Percentiles rank a stretch among this genome's conserved stretches.
Conservation (phyloP, 768 basidiomycete species). For the Macrolepiota dolichaula region DNA sequence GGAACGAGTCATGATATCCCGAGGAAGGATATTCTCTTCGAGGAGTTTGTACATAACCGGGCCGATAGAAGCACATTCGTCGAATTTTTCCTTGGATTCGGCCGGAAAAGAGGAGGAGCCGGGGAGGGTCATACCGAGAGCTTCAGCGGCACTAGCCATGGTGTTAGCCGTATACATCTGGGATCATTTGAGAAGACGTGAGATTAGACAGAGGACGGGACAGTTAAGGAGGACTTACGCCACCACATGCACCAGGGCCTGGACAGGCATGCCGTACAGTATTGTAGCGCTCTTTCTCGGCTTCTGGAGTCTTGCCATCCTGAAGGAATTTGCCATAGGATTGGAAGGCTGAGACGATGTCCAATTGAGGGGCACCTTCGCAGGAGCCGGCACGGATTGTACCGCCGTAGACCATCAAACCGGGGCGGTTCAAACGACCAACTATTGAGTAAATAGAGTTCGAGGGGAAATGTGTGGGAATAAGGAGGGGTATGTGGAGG, state of each 20-base stretch:
- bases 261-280: constrained; percentile 93
- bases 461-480: constrained; percentile 14
- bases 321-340: constrained; percentile 94
- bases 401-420: constrained; percentile 97
- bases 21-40: constrained; percentile 87
- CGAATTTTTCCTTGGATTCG: constrained; percentile 82
- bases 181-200: background rate
- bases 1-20: constrained; percentile 94
- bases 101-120: constrained; percentile 98
- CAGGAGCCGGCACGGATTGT: constrained; percentile 93
- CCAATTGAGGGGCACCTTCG: constrained; percentile 81
- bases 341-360: constrained; percentile 97
- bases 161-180: constrained; percentile 99
- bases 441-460: constrained; percentile 40
- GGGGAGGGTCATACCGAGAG: constrained; percentile 92
- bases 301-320: constrained; percentile 78
- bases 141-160: constrained; percentile 95
- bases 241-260: constrained; percentile 97
- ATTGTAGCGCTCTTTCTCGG: constrained; percentile 80
- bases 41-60: constrained; percentile 82
- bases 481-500: constrained; percentile 6
- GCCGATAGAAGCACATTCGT: constrained; percentile 82
- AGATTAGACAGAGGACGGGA: background rate
- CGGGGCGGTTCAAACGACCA: constrained; percentile 92
- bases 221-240: constrained; percentile 52